Base-by-base conservation (phyloP, 352 stramenopile genomes). In the Pythium phragmitis region DNA sequence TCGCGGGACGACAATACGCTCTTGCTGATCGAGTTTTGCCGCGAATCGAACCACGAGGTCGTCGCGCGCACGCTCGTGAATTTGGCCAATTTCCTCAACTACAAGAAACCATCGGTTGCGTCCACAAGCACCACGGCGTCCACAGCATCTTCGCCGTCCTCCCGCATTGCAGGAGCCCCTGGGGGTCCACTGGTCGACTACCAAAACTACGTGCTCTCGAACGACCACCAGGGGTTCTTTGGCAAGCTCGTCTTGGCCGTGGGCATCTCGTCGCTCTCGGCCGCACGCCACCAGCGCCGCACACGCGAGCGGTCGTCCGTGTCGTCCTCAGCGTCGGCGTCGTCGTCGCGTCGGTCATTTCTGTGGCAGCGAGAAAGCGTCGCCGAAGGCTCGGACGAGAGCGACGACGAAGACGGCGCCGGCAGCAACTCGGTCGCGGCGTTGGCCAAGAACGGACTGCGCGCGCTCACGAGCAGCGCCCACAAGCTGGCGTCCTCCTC, bases 1-100 rank as follows among this genome's bases (percentile, higher is more conserved):
- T 93, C 85, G 26, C 77, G 87, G 0, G 87, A 95, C 67, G 87
- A 95, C 67, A 95, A 95, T 60, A 92, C 85, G 19, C 77, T 93
- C 5, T 49, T 95, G 59, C 75, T 95, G 19, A 72, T 95, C 43
- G 82, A 94, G 64, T 94, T 90, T 45, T 95, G 86, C 47, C 80
- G 81, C 9, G 74, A 87, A 21, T 72, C 72, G 11, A 92, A 82
- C 41, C 82, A 85, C 23, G 83, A 95, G 52, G 84, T 92, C 19
- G 76, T 95, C n/a, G 84, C 82, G 9, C 75, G 82, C 2, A 95
- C 85, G 13, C 79, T 91, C 33, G 83, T 95, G 21, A 95, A 95
- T 55, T 68, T 95, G 12, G 87, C 87, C 23, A 87, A 65, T n/a
- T 89, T 88, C 56, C 71, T 95, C 59, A 95, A 95, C 59, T 52